phyloP scores from a whole-genome alignment of 1,139 yeast species.

The Zygoascus hellenicus region DNA sequence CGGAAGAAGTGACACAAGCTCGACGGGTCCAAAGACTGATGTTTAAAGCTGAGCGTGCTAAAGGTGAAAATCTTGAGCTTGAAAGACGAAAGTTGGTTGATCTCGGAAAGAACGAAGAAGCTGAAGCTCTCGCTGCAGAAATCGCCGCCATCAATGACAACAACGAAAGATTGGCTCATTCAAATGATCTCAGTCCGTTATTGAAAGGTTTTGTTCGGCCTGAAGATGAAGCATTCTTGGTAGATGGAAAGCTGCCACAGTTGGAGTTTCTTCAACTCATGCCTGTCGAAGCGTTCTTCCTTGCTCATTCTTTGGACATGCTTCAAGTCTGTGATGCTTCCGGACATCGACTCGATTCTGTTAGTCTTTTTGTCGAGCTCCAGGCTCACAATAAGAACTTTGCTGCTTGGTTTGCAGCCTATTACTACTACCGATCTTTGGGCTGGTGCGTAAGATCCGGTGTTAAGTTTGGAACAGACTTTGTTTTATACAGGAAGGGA shows the following conservation, averaged over 20 bases:
- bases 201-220: constrained; percentile 13
- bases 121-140: neutral
- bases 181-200: constrained; percentile 5
- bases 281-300: constrained; percentile 70
- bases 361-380: constrained; percentile 17
- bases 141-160: constrained; percentile 2
- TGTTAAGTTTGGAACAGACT: constrained; percentile 84
- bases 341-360: constrained; percentile 13
- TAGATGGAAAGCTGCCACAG: constrained; percentile 37
- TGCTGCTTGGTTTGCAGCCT: constrained; percentile 55
- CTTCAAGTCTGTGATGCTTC: constrained; percentile 28
- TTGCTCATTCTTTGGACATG: constrained; percentile 48
- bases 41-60: constrained; percentile 56
- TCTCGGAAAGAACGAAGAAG: constrained; percentile 9
- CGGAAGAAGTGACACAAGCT: constrained; percentile 71
- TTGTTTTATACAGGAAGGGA: constrained; percentile 74
- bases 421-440: constrained; percentile 78
- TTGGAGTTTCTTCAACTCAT: constrained; percentile 69
- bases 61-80: constrained; percentile 32
- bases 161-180: constrained; percentile 11
- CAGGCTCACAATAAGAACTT: constrained; percentile 16
- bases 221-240: constrained; percentile 32
- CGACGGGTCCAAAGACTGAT: constrained; percentile 68
- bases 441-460: constrained; percentile 97
- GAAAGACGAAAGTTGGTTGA: constrained; percentile 25